Percentiles rank a stretch among this genome's conserved stretches.
phyloP scores from a whole-genome alignment of 345 rosid genomes.

The Toxicodendron radicans region DNA sequence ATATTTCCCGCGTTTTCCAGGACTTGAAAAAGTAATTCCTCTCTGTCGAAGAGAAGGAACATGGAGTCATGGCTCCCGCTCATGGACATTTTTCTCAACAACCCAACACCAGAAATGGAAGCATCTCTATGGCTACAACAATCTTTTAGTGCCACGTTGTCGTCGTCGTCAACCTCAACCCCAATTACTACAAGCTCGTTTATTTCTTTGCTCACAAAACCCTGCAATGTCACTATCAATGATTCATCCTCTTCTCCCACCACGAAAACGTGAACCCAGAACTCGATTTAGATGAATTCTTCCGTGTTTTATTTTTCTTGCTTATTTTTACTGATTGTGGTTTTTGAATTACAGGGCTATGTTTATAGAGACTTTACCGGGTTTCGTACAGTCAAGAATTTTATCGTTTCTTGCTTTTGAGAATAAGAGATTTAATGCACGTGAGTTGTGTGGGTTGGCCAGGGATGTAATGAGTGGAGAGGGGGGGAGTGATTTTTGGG shows the following conservation, averaged over 20 bases:
- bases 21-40: background rate
- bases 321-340: slow-evolving; percentile 11
- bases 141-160: slow-evolving; percentile 38
- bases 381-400: slow-evolving; percentile 62
- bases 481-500: slow-evolving; percentile 59
- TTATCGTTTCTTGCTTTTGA: slow-evolving; percentile 59
- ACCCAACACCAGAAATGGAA: slow-evolving; percentile 63
- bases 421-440: slow-evolving; percentile 44
- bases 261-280: slow-evolving; percentile 42
- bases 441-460: slow-evolving; percentile 52
- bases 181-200: slow-evolving; percentile 64
- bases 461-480: slow-evolving; percentile 37
- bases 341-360: slow-evolving; percentile 40
- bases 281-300: background rate
- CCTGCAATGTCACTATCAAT: slow-evolving; percentile 26
- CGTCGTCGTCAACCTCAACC: slow-evolving; percentile 27
- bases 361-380: slow-evolving; percentile 69
- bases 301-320: background rate
- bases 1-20: slow-evolving; percentile 2
- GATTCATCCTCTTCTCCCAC: slow-evolving; percentile 32
- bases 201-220: slow-evolving; percentile 48
- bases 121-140: slow-evolving; percentile 69
- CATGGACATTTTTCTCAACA: slow-evolving; percentile 55
- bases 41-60: too few species aligned
- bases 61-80: slow-evolving; percentile 78